phyloP scores from a whole-genome alignment of 1,139 yeast species.

The Taiozyma sp. region DNA sequence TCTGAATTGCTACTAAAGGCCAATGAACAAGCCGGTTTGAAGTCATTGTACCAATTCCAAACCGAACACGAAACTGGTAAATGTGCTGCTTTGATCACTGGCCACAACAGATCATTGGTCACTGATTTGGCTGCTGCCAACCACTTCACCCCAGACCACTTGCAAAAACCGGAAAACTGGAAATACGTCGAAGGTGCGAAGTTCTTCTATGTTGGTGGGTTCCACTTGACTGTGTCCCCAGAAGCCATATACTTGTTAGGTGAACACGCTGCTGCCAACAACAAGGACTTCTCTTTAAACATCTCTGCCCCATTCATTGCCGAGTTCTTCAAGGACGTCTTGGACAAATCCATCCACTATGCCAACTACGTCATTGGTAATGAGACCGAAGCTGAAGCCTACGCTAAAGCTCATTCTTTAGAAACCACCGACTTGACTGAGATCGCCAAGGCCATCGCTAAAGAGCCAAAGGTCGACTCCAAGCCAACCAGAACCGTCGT shows the following conservation, averaged over 20 bases:
- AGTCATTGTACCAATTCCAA: constrained; percentile 80
- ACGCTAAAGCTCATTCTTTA: constrained; percentile 78
- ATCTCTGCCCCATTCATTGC: constrained; percentile 96
- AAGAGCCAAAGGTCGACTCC: constrained; percentile 71
- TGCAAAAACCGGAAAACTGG: constrained; percentile 92
- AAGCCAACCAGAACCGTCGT: constrained; percentile 76
- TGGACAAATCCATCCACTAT: constrained; percentile 77
- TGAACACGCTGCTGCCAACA: constrained; percentile 81
- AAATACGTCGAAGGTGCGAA: constrained; percentile 73
- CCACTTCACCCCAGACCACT: constrained; percentile 87
- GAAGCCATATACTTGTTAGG: constrained; percentile 89
- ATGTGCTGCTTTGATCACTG: constrained; percentile 94
- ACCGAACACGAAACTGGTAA: constrained; percentile 83
- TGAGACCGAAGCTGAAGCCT: constrained; percentile 96
- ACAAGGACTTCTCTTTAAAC: constrained; percentile 83
- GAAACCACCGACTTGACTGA: constrained; percentile 60
- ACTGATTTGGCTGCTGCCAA: constrained; percentile 98
- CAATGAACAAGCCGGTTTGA: constrained; percentile 83
- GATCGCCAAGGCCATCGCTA: constrained; percentile 80
- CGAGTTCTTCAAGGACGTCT: constrained; percentile 89
- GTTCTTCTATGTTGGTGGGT: constrained; percentile 91
- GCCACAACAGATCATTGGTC: constrained; percentile 84
- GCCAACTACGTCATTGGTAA: constrained; percentile 92
- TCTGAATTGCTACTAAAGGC: constrained; percentile 79
- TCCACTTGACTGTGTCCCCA: constrained; percentile 96